phyloP scores from a whole-genome alignment of 2,329 filamentous ascomycete genomes.

The Xylariaceae sp. region DNA sequence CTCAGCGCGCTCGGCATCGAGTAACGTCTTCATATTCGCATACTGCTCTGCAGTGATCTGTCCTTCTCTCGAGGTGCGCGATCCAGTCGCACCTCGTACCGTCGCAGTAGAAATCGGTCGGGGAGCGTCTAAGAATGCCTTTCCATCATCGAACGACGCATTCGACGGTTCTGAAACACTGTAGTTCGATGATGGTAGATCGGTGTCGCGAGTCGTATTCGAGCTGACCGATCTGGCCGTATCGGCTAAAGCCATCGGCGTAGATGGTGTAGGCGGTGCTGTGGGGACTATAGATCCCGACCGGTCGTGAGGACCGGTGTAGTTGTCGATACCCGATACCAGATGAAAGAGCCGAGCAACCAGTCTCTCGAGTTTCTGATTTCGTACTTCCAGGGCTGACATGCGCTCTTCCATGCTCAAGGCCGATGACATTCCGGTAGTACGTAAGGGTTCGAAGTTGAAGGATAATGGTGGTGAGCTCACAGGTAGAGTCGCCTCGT shows the following conservation, averaged over 20 bases:
- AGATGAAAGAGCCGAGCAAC: conserved; percentile 47
- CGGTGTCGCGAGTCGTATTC: conserved; percentile 24
- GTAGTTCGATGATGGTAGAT: conserved; percentile 29
- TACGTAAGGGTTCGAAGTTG: conserved; percentile 46
- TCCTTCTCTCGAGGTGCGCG: conserved; percentile 38
- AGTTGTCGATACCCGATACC: conserved; percentile 37
- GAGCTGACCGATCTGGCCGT: conserved; percentile 31
- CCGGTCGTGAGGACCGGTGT: conserved; percentile 27
- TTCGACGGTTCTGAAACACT: conserved; percentile 39
- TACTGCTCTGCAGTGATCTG: conserved; percentile 44
- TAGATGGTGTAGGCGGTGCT: conserved; percentile 25
- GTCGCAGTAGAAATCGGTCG: conserved; percentile 44
- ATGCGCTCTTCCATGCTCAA: conserved; percentile 51
- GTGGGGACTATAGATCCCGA: conserved; percentile 26
- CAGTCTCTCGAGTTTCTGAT: conserved; percentile 49
- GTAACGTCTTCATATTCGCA: conserved; percentile 44
- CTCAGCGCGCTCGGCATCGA: conserved; percentile 53
- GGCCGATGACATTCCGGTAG: conserved; percentile 54
- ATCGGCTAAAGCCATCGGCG: conserved; percentile 26
- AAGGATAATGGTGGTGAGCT: conserved; percentile 47
- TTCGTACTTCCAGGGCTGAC: conserved; percentile 45
- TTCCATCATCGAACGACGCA: conserved; percentile 44
- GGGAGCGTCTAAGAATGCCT: conserved; percentile 38
- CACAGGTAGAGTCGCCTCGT: conserved; percentile 30
- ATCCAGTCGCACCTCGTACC: conserved; percentile 43